A percentile compares a stretch with the other conserved stretches of the same genome.
phyloP scores from a whole-genome alignment of 257 asterid species.

The Rauvolfia tetraphylla region DNA sequence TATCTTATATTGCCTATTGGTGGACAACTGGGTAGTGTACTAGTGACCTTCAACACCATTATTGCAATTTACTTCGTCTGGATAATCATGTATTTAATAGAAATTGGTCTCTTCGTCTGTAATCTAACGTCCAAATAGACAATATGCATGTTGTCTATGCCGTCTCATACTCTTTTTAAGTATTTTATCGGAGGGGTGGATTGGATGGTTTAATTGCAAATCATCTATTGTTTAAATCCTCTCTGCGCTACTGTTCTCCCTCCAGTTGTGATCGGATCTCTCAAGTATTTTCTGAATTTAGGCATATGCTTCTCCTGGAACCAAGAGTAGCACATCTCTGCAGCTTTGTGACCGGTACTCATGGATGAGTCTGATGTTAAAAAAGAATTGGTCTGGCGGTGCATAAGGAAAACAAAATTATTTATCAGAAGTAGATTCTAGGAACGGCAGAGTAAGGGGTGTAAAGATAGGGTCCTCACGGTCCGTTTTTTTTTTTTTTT shows the following conservation, averaged over 20 bases:
- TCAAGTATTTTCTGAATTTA: conserved; percentile 33
- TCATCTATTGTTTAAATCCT: neutral
- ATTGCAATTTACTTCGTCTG: neutral
- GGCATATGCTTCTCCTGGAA: conserved; percentile 90
- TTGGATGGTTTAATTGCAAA: neutral
- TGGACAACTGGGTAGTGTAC: neutral
- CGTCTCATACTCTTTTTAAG: neutral
- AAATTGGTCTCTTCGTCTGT: too few species aligned
- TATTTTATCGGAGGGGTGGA: neutral
- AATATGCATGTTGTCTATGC: neutral
- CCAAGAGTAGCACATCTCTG: conserved; percentile 47
- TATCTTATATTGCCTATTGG: neutral
- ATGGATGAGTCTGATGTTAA: conserved; percentile 65
- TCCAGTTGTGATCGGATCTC: neutral
- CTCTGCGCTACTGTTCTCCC: neutral
- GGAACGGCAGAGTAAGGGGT: conserved; percentile 97
- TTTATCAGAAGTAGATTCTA: conserved; percentile 89
- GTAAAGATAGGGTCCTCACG: too few species aligned
- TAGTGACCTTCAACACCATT: neutral
- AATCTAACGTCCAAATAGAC: neutral
- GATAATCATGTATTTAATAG: neutral
- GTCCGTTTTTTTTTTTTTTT: too few species aligned
- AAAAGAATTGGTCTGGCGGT: conserved; percentile 81
- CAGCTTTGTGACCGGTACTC: conserved; percentile 73
- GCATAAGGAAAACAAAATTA: conserved; percentile 76